A percentile compares a stretch with the other conserved stretches of the same genome.
Conservation (phyloP, 208 protist species). For the Plasmodiophora brassicae region DNA sequence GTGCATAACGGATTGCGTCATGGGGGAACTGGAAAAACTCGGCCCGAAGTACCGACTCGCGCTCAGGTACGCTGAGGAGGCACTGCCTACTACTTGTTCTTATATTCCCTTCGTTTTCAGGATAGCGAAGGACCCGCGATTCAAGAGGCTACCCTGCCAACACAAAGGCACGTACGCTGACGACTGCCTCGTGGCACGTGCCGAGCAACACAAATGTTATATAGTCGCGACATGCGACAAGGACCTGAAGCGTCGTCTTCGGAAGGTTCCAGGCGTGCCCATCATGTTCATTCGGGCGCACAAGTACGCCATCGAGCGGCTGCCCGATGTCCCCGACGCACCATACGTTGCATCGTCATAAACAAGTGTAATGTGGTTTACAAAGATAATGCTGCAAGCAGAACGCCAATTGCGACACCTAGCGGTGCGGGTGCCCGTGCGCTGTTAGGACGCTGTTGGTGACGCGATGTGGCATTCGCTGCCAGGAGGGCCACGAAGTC, state of each 20-base stretch:
- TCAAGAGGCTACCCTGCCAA: slow-evolving; percentile 87
- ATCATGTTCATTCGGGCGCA: slow-evolving; percentile 95
- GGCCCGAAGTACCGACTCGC: slow-evolving; percentile 73
- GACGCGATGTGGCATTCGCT: too few relatives aligned
- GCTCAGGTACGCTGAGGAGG: slow-evolving; percentile 39
- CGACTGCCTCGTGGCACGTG: slow-evolving; percentile 95
- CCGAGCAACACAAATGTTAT: slow-evolving; percentile 71
- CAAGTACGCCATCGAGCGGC: slow-evolving; percentile 91
- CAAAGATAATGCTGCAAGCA: too few relatives aligned
- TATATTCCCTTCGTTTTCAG: slow-evolving; percentile 56
- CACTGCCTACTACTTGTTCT: slow-evolving; percentile 41
- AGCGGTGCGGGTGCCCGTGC: too few relatives aligned
- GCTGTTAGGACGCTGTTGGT: too few relatives aligned
- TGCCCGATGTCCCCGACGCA: slow-evolving; percentile 77
- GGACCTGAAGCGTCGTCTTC: slow-evolving; percentile 86
- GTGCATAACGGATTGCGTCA: slow-evolving; percentile 97
- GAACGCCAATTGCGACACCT: too few relatives aligned
- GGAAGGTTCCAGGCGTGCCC: slow-evolving; percentile 96
- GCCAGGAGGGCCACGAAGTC: too few relatives aligned
- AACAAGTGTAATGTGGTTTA: not conserved
- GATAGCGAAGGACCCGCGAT: slow-evolving; percentile 94
- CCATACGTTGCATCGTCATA: not conserved
- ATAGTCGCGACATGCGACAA: slow-evolving; percentile 83
- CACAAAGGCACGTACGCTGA: slow-evolving; percentile 95
- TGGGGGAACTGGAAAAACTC: slow-evolving; percentile 97